These are phyloP conservation scores for Mortierella sp. DNA, from an alignment of 371 early-diverging fungal genomes.

Conservation along the genomic window DNA sequence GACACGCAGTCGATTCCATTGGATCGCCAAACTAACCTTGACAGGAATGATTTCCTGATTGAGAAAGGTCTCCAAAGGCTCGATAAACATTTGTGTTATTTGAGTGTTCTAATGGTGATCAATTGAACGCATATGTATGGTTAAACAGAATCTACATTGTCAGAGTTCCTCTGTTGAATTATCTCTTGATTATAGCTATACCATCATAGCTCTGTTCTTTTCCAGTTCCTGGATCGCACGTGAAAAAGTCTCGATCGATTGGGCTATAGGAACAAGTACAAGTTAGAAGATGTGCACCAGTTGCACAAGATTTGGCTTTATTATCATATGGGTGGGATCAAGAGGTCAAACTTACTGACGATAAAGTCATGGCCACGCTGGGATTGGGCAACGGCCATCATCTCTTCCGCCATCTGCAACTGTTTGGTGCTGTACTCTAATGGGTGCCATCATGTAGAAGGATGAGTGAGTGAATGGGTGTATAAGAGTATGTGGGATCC, in stretches of 20 bases:
- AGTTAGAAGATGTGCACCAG: not conserved
- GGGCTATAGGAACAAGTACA: slow-evolving; percentile 45
- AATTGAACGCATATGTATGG: not conserved
- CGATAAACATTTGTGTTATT: slow-evolving; percentile 73
- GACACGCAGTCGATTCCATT: not conserved
- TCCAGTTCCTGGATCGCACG: slow-evolving; percentile 73
- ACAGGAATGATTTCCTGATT: slow-evolving; percentile 68
- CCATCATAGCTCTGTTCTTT: slow-evolving; percentile 72
- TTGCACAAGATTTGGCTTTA: not conserved
- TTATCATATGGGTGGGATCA: not conserved
- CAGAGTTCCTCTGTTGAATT: not conserved
- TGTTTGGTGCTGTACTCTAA: slow-evolving; percentile 68
- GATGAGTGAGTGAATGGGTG: not conserved
- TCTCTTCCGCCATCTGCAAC: slow-evolving; percentile 65
- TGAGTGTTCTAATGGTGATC: slow-evolving; percentile 65
- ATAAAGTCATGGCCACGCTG: slow-evolving; percentile 70
- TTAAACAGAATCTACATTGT: not conserved
- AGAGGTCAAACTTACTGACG: slow-evolving; percentile 60
- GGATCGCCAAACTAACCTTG: slow-evolving; percentile 61
- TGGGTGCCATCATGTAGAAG: not conserved
- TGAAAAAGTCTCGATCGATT: slow-evolving; percentile 68
- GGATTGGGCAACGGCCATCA: slow-evolving; percentile 63
- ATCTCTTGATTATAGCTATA: slow-evolving; percentile 21
- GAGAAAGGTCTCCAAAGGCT: slow-evolving; percentile 71
- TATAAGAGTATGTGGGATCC: not conserved